Evolutionary conservation across 352 stramenopile genomes (phyloP), one percentile per base, ranked within the genome.

Genomic region (Pythium pyrilobum): DNA sequence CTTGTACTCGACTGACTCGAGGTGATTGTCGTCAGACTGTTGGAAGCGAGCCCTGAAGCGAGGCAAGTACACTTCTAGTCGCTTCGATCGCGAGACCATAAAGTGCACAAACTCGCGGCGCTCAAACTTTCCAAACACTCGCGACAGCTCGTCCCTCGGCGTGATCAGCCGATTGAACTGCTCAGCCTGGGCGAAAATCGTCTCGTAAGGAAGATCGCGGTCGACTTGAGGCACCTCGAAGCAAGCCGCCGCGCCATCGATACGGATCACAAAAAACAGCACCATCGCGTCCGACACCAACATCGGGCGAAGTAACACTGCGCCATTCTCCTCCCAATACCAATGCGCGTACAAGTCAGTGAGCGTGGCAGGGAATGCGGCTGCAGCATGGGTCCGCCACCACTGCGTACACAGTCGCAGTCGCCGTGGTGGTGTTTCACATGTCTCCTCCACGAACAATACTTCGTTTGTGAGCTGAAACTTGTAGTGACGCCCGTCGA

Each of bases 221-320:
- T 54, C 37, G 16, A 13, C 39, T 28, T 25, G 47, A n/a, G 47
- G 31, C 8, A 54, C 33, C 38, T 54, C 47, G 28, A 29, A 31
- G 23, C 47, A 54, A 7, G 23, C n/a, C 0, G 34, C 34, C 15
- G 4, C 5, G 10, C 29, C 23, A 15, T 38, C n/a, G 4, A 24
- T 13, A 18, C 44, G 45, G 34, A 7, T 45, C 23, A 45, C 13
- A 7, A 54, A 3, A 20, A 46, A 54, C 2, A 15, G 11, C 12
- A 45, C 33, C 6, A 9, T n/a, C 11, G 24, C 12, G 6, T 54
- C 20, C 2, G 23, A n/a, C 37, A 36, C 47, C 24, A 28, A 27
- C 13, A 45, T 54, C 2, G 29, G 27, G 3, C 49, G 49, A 13
- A 49, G 13, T n/a, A 56, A 28, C 11, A 56, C 49, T 25, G 29